A percentile compares a stretch with the other conserved stretches of the same genome.
Evolutionary conservation across 2,329 filamentous ascomycete genomes (phyloP).

Genomic region (Huntiella moniliformis): DNA sequence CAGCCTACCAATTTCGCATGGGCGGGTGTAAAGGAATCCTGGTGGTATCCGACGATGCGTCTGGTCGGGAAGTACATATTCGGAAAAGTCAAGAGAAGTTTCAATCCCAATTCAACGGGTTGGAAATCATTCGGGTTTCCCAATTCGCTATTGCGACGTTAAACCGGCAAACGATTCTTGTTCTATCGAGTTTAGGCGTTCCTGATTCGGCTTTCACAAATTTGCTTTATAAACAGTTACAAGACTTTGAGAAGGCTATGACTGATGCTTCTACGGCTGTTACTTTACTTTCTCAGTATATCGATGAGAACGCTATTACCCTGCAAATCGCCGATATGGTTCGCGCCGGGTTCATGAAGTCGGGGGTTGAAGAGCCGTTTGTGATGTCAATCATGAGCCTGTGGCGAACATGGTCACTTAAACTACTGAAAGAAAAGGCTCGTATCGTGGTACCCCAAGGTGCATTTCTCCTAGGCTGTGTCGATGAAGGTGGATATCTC

Average conservation of each 20-base stretch:
- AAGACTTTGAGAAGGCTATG: slow-evolving; percentile 52
- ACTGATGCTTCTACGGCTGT: slow-evolving; percentile 43
- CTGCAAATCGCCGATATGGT: slow-evolving; percentile 59
- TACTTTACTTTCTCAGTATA: slow-evolving; percentile 48
- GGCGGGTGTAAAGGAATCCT: slow-evolving; percentile 86
- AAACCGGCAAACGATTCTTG: slow-evolving; percentile 75
- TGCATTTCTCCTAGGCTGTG: slow-evolving; percentile 71
- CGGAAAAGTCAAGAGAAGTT: slow-evolving; percentile 84
- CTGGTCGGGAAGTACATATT: slow-evolving; percentile 52
- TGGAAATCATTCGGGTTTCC: slow-evolving; percentile 77
- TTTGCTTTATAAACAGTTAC: slow-evolving; percentile 50
- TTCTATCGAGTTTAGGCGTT: slow-evolving; percentile 66
- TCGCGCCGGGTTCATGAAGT: slow-evolving; percentile 55
- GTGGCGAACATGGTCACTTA: slow-evolving; percentile 80
- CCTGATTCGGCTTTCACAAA: slow-evolving; percentile 43
- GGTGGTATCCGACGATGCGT: slow-evolving; percentile 50
- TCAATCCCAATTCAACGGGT: slow-evolving; percentile 42
- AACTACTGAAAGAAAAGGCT: slow-evolving; percentile 81
- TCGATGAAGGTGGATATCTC: slow-evolving; percentile 66
- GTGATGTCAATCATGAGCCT: slow-evolving; percentile 58
- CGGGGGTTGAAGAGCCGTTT: slow-evolving; percentile 52
- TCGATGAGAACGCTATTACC: slow-evolving; percentile 74
- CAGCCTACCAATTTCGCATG: slow-evolving; percentile 78
- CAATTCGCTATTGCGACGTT: slow-evolving; percentile 58
- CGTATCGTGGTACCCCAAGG: slow-evolving; percentile 65